phyloP scores from a whole-genome alignment of 345 rosid genomes.

The Anacardium occidentale region DNA sequence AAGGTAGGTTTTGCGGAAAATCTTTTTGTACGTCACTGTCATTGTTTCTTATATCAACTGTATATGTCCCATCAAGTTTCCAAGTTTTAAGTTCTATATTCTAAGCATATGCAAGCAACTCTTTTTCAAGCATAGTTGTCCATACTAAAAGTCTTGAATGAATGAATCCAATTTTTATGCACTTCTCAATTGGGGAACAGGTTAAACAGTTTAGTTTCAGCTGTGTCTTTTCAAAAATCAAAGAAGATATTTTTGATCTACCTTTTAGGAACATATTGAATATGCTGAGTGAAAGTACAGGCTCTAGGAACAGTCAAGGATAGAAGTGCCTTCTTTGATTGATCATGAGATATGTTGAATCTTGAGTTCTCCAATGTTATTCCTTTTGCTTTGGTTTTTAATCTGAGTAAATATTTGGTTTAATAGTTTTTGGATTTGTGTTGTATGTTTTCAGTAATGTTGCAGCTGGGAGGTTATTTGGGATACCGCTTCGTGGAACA shows the following conservation, averaged over 20 bases:
- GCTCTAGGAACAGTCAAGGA: background rate
- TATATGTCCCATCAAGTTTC: no score
- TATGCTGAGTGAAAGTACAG: background rate
- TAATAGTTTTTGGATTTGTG: slow-evolving; percentile 11
- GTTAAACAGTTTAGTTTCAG: background rate
- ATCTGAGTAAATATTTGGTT: slow-evolving; percentile 15
- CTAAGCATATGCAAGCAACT: background rate
- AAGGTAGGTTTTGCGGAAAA: slow-evolving; percentile 43
- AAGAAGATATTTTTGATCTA: background rate
- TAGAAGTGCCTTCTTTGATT: no score
- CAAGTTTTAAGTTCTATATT: background rate
- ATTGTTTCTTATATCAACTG: background rate
- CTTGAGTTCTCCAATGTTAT: background rate
- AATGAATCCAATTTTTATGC: background rate
- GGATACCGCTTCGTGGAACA: slow-evolving; percentile 94
- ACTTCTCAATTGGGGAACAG: background rate
- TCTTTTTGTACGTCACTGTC: background rate
- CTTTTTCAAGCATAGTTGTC: background rate
- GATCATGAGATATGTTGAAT: background rate
- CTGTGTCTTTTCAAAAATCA: background rate
- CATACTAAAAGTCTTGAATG: background rate
- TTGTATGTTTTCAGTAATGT: slow-evolving; percentile 61
- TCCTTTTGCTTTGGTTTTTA: background rate
- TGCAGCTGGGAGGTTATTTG: slow-evolving; percentile 87
- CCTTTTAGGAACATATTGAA: background rate